Percentiles rank a stretch among this genome's conserved stretches.
Evolutionary conservation across 371 early-diverging fungal species (phyloP).

Genomic region (Neoconidiobolus thromboides): DNA sequence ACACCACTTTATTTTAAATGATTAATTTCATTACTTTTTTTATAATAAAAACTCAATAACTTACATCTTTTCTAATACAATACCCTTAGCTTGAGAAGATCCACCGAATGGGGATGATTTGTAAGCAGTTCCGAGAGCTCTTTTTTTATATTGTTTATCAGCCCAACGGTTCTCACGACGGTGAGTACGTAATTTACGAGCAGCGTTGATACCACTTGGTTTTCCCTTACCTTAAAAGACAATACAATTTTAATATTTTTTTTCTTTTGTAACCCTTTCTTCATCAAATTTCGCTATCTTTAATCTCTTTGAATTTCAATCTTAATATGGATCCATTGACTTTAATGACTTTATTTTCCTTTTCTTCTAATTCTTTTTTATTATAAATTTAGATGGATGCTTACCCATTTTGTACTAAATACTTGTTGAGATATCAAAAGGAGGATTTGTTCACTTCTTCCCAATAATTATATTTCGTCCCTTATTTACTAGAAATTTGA

Average conservation of each 20-base stretch:
- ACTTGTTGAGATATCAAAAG: neutral
- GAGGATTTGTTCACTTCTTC: neutral
- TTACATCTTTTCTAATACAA: conserved; percentile 99
- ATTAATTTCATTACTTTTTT: neutral
- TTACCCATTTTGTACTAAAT: neutral
- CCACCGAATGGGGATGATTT: conserved; percentile 96
- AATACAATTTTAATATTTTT: neutral
- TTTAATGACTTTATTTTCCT: too few species aligned
- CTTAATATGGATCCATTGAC: too few species aligned
- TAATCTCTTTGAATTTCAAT: too few species aligned
- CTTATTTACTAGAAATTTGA: too few species aligned
- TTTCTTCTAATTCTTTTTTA: too few species aligned
- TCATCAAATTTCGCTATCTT: too few species aligned
- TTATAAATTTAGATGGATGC: neutral
- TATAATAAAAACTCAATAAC: conserved; percentile 5
- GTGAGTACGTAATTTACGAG: conserved; percentile 93
- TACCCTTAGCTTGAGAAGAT: conserved; percentile 99
- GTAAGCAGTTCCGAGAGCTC: conserved; percentile 95
- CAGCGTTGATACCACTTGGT: conserved; percentile 96
- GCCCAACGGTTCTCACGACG: conserved; percentile 98
- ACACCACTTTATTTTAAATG: conserved; percentile 61
- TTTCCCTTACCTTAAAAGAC: conserved; percentile 56
- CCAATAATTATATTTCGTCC: too few species aligned
- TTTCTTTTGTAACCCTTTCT: too few species aligned
- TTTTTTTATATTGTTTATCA: conserved; percentile 96